Base-by-base conservation (phyloP, 1,284 basidiomycete species). In the Inonotus hispidus region DNA sequence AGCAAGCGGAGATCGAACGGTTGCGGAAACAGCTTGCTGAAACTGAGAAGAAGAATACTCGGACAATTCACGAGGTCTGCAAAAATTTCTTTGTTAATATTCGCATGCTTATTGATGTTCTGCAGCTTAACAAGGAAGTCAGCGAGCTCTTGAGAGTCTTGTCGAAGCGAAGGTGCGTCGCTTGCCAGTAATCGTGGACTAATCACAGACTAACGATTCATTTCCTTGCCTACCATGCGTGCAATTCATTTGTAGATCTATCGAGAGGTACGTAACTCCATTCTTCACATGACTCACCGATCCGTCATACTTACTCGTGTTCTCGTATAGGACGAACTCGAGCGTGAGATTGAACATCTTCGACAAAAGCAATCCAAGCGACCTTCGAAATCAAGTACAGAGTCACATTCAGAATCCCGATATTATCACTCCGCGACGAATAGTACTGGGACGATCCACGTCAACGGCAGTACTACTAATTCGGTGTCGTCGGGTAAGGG, bases 71-170 rank as follows among this genome's bases (percentile, higher is more conserved):
- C 68, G 85, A 90, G 68, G 90, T 90, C 71, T 56, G 84, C 74
- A 41, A 58, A 27, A 1, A 21, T 8, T 19, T 57, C 46, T 19
- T 1, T 19, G 19, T 6, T 11, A 29, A 25, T 2, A 25, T 5
- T 14, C 10, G 6, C 6, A 4, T 27, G 21, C 2, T 49, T 3
- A 49, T 29, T 7, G n/a, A 23, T 11, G 25, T 52, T 25, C 56
- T 64, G 23, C 67, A 94, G 90, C 81, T 93, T 64, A 91, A 93
- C 73, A 92, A 93, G 69, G 93, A 96, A 74, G 91, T 96, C 56
- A 84, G 87, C 56, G 93, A 96, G 71, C 80, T n/a, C n/a, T 97
- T 23, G 94, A 97, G 72, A 82, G 86, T 60, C 78, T 97, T 49
- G 86, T 96, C 39, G 94, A 97, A 73, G 84, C 91, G 60, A 96